These are phyloP conservation scores for Agrostemma githago DNA, from an alignment of 148 eudicot species.

Conservation along the genomic window DNA sequence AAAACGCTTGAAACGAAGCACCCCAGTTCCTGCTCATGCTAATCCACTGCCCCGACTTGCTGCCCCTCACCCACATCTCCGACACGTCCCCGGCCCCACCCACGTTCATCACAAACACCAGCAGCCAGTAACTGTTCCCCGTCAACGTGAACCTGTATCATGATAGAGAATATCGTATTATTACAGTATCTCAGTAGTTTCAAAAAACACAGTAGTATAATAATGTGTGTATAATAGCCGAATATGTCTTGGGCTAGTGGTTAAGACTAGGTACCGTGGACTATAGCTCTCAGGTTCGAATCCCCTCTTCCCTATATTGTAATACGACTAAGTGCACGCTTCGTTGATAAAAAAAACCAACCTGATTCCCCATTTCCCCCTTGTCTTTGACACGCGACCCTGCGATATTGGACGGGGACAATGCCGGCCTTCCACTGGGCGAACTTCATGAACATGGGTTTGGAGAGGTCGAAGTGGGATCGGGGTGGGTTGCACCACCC, in stretches of 20 bases:
- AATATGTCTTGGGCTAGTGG: too few relatives aligned
- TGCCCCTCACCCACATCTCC: slow-evolving; percentile 69
- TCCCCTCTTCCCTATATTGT: too few relatives aligned
- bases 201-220: too few relatives aligned
- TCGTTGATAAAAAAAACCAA: too few relatives aligned
- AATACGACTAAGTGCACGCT: too few relatives aligned
- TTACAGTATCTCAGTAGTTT: too few relatives aligned
- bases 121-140: slow-evolving; percentile 39
- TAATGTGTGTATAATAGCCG: too few relatives aligned
- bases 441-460: slow-evolving; percentile 87
- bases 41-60: slow-evolving; percentile 48
- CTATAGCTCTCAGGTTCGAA: too few relatives aligned
- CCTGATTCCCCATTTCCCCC: slow-evolving; percentile 46
- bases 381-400: slow-evolving; percentile 34
- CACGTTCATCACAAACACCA: slow-evolving; percentile 40
- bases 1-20: slow-evolving; percentile 75
- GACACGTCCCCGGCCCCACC: slow-evolving; percentile 59
- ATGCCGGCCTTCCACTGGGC: slow-evolving; percentile 76
- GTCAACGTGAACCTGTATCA: slow-evolving; percentile 20
- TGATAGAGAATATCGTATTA: too few relatives aligned
- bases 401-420: slow-evolving; percentile 61
- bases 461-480: slow-evolving; percentile 88
- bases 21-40: slow-evolving; percentile 94
- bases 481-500: slow-evolving; percentile 98
- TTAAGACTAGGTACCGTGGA: too few relatives aligned